A percentile compares a stretch with the other conserved stretches of the same genome.
phyloP scores from a whole-genome alignment of 345 rosid genomes.

The Salix suchowensis region DNA sequence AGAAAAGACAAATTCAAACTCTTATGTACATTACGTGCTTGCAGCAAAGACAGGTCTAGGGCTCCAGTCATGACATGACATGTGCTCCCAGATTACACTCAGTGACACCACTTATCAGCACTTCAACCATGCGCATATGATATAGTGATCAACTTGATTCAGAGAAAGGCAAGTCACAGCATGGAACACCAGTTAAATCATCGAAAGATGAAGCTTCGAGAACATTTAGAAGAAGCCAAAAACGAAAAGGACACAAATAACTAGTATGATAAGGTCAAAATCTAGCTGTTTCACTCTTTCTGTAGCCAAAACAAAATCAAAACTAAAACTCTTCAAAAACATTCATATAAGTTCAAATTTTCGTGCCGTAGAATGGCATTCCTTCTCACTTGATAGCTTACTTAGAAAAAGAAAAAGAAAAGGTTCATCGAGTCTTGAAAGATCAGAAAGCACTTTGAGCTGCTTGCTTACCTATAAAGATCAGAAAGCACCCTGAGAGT shows the following conservation, averaged over 20 bases:
- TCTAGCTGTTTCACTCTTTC: not conserved
- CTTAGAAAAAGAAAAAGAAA: not conserved
- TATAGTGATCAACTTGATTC: not conserved
- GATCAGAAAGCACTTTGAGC: not conserved
- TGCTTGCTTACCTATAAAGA: slow-evolving; percentile 24
- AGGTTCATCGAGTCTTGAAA: not conserved
- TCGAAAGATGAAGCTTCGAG: not conserved
- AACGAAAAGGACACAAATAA: not conserved
- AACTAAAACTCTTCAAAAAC: not conserved
- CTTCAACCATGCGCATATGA: not conserved
- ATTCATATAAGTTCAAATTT: not conserved
- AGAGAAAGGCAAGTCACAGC: not conserved
- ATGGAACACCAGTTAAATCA: not conserved
- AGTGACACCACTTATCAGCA: not conserved
- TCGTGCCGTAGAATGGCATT: not conserved
- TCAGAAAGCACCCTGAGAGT: slow-evolving; percentile 21
- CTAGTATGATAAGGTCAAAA: not conserved
- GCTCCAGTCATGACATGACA: not conserved
- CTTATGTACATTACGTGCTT: not conserved
- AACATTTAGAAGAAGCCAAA: not conserved
- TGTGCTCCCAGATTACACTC: not conserved
- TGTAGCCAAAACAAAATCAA: not conserved
- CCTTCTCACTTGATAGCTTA: not conserved
- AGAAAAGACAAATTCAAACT: not conserved
- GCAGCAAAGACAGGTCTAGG: not conserved